Evolutionary conservation across 257 asterid genomes (phyloP), one percentile per base, ranked within the genome.

Genomic region (Sherardia arvensis): DNA sequence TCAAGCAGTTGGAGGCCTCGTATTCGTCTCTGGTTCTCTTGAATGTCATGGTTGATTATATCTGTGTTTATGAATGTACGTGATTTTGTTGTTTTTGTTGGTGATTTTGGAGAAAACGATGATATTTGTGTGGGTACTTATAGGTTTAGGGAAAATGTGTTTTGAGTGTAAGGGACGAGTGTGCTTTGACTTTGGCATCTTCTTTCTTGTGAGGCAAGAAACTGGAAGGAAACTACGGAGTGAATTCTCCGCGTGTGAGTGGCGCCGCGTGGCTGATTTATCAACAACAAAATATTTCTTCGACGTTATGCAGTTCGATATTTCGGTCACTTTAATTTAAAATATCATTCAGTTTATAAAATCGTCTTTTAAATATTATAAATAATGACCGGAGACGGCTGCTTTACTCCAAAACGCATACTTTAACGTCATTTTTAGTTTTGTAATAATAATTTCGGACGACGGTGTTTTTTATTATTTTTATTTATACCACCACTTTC

Each of bases 11-110:
- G 14, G 38, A 2, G 7, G 25, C 53, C n/a, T n/a, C n/a, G n/a
- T n/a, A n/a, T 18, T 64, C 68, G 7, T n/a, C 55, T 27, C 60
- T 65, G 69, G 7, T 6, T 32, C 69, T 65, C 61, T 65, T 65
- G 18, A 15, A 22, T 4, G 69, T 28, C 69, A 65, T 65, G 23
- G 7, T 5, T 15, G n/a, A 40, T 23, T 43, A 3, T 5, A 34
- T 23, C 0, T 25, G 47, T 0, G n/a, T n/a, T n/a, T n/a, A n/a
- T n/a, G n/a, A n/a, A n/a, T n/a, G 2, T 25, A 3, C 2, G 1
- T 33, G 26, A 0, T 20, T 8, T 48, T 48, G 53, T 2, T 17
- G n/a, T n/a, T n/a, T n/a, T n/a, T n/a, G 23, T 48, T 48, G 54
- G 2, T 48, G 54, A 18, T 53, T 22, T 21, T 29, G 30, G 8